These are phyloP conservation scores for Sugiyamaella grinbergsii DNA, from an alignment of 1,139 yeast species.

Conservation along the genomic window DNA sequence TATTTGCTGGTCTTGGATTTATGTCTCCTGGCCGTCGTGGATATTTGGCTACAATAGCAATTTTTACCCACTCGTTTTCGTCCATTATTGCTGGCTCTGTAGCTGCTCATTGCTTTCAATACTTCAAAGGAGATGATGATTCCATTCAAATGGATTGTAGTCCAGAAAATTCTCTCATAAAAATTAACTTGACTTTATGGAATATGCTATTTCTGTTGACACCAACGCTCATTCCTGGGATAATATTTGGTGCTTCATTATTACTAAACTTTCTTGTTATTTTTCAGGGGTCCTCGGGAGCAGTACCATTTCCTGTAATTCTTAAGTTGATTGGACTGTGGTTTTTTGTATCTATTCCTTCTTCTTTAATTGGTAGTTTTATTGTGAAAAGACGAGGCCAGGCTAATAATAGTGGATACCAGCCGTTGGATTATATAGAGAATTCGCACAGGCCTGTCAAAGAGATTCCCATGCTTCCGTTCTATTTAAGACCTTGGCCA, in stretches of 20 bases:
- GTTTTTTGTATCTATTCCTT: slow-evolving; percentile 82
- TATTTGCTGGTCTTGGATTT: slow-evolving; percentile 83
- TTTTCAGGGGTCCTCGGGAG: slow-evolving; percentile 81
- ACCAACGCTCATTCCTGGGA: slow-evolving; percentile 81
- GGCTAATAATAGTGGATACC: slow-evolving; percentile 1
- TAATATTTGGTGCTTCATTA: slow-evolving; percentile 62
- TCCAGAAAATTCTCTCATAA: neutral
- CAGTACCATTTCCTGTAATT: slow-evolving; percentile 90
- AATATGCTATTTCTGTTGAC: slow-evolving; percentile 57
- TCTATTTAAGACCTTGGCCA: slow-evolving; percentile 71
- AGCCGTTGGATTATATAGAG: neutral
- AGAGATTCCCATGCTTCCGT: slow-evolving; percentile 89
- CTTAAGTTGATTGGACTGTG: slow-evolving; percentile 76
- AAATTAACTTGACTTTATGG: neutral
- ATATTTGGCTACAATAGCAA: slow-evolving; percentile 84
- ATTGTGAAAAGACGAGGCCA: slow-evolving; percentile 65
- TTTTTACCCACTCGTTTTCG: slow-evolving; percentile 74
- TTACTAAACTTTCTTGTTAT: slow-evolving; percentile 81
- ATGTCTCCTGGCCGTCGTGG: slow-evolving; percentile 95
- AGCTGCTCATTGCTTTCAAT: slow-evolving; percentile 79
- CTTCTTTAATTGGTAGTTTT: slow-evolving; percentile 79
- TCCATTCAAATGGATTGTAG: slow-evolving; percentile 56
- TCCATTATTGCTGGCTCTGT: slow-evolving; percentile 82
- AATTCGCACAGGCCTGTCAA: slow-evolving; percentile 55
- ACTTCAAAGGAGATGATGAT: slow-evolving; percentile 91